Evolutionary conservation across 2,329 filamentous ascomycete species (phyloP).

Genomic region (Sporothrix euskadiensis): DNA sequence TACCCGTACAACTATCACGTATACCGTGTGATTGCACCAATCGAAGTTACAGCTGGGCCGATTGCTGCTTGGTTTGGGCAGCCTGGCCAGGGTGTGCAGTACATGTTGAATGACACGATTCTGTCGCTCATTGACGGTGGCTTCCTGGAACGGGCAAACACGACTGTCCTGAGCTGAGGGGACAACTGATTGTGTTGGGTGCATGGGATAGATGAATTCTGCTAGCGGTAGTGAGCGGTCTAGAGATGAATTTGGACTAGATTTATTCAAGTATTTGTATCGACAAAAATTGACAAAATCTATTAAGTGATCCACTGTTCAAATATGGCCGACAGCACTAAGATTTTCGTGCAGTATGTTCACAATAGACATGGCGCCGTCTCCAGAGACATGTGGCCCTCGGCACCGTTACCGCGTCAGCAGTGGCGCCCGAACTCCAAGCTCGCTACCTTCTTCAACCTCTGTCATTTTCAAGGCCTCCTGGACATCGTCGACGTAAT

Average conservation of each 20-base stretch:
- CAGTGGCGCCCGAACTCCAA: conserved; percentile 21
- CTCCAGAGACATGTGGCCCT: no score
- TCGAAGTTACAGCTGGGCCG: conserved; percentile 47
- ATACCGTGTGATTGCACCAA: conserved; percentile 46
- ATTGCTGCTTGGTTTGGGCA: conserved; percentile 54
- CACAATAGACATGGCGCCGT: not conserved
- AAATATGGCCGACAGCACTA: no score
- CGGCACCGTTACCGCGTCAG: not conserved
- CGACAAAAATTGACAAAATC: not conserved
- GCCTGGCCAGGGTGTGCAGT: conserved; percentile 48
- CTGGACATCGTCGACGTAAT: conserved; percentile 81
- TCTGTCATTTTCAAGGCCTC: conserved; percentile 83
- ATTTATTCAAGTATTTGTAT: not conserved
- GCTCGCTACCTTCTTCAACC: conserved; percentile 53
- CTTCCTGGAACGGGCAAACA: conserved; percentile 39
- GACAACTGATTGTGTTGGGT: not conserved
- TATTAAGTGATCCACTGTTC: not conserved
- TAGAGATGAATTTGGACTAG: not conserved
- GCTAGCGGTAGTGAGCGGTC: not conserved
- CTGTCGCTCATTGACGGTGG: conserved; percentile 39
- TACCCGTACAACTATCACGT: conserved; percentile 53
- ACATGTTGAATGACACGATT: conserved; percentile 37
- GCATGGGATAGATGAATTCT: not conserved
- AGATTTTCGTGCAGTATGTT: not conserved
- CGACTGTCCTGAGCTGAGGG: conserved; percentile 14